Conservation (phyloP, 305 asterid species). For the Lippia alba region DNA sequence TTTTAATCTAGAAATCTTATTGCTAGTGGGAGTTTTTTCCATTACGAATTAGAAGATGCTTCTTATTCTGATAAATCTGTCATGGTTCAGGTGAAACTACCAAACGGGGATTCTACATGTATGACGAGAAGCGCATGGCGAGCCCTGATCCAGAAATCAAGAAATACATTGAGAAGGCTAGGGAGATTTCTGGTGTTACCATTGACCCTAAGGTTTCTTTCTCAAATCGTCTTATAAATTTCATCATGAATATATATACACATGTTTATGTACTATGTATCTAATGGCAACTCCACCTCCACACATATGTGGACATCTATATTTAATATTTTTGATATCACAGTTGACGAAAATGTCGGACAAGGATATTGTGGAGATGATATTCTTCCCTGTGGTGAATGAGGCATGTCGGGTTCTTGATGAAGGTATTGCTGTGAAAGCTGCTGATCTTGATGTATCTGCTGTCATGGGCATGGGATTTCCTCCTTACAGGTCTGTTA, state of each 20-base stretch:
- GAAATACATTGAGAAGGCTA: slow-evolving; percentile 81
- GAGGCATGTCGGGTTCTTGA: slow-evolving; percentile 97
- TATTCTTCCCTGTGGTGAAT: slow-evolving; percentile 96
- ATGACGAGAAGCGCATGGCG: slow-evolving; percentile 87
- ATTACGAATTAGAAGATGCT: slow-evolving; percentile 8
- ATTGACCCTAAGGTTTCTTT: slow-evolving; percentile 81
- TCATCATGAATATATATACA: background rate
- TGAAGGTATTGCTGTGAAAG: slow-evolving; percentile 91
- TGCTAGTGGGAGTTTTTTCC: background rate
- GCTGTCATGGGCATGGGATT: slow-evolving; percentile 99
- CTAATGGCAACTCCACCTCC: background rate
- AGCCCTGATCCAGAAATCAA: slow-evolving; percentile 89
- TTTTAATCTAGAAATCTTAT: background rate
- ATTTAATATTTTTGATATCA: slow-evolving; percentile 14
- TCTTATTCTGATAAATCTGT: slow-evolving; percentile 4
- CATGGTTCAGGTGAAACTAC: slow-evolving; percentile 80
- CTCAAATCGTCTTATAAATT: slow-evolving; percentile 13
- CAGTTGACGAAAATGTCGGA: slow-evolving; percentile 76
- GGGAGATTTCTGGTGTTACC: slow-evolving; percentile 78
- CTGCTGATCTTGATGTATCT: slow-evolving; percentile 92
- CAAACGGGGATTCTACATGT: slow-evolving; percentile 77
- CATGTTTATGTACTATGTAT: background rate
- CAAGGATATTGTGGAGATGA: slow-evolving; percentile 94
- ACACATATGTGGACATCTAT: background rate
- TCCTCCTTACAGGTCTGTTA: slow-evolving; percentile 88